Base-by-base conservation (phyloP, 2,329 filamentous ascomycete genomes). In the Colletotrichum orchidophilum region DNA sequence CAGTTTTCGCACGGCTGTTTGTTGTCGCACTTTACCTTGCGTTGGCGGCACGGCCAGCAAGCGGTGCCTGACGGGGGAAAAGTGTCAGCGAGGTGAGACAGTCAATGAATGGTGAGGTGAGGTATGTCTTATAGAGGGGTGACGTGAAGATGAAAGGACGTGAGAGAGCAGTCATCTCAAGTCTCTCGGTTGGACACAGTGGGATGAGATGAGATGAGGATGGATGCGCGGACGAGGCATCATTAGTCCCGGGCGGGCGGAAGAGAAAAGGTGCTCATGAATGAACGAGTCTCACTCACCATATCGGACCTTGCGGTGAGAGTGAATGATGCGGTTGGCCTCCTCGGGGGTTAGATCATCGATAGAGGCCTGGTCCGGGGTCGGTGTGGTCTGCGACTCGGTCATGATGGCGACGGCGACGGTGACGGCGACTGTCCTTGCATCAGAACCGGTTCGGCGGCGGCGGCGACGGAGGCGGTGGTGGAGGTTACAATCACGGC, bases 11-110 rank as follows among this genome's bases (percentile, higher is more conserved):
- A 92, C 0, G 90, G 90, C 76, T 90, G 87, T 78, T 91, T 89
- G 79, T 91, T 92, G 81, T 92, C 90, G 78, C 90, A 92, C 81
- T 92, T 92, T 50, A 92, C 90, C 80, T 92, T 92, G 74, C 90
- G 86, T 79, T 92, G 90, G 55, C 90, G 85, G 77, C 90, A 92
- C 13, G 90, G 90, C 89, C 90, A 92, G 76, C 90, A 92, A 5
- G 88, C 88, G 52, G 88, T 91, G 69, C 88, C 88, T 60, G 12
- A n/a, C 63, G 26, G 58, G 58, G 58, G 13, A 18, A 66, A 33
- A 68, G 69, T 35, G 15, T 39, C 27, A 18, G 24, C 21, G n/a
- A 11, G 18, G 7, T n/a, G 29, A 55, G 53, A 21, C 24, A n/a
- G 18, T 18, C 24, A 24, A 26, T 8, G 31, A 4, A 33, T 21